A percentile compares a stretch with the other conserved stretches of the same genome.
phyloP scores from a whole-genome alignment of 352 stramenopile genomes.

The Peronosclerospora sorghi region DNA sequence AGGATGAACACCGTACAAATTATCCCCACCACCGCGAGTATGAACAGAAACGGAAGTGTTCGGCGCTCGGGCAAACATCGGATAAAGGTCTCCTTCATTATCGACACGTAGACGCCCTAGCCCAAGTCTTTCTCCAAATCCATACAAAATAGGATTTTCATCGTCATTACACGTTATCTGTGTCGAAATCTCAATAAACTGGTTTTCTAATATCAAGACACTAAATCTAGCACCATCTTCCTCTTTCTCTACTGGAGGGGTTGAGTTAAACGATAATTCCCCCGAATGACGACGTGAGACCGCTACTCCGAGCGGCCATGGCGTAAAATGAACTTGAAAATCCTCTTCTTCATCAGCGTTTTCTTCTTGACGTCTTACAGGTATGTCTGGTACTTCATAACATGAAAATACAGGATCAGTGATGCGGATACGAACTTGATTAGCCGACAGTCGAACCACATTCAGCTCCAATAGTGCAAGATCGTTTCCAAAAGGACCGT shows the following conservation, averaged over 20 bases:
- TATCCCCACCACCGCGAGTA: slow-evolving; percentile 38
- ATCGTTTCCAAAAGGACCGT: slow-evolving; percentile 74
- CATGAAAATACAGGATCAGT: slow-evolving; percentile 59
- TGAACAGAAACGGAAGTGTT: slow-evolving; percentile 16
- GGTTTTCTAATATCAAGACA: slow-evolving; percentile 72
- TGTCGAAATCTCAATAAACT: slow-evolving; percentile 82
- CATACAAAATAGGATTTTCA: slow-evolving; percentile 42
- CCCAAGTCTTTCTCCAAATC: slow-evolving; percentile 57
- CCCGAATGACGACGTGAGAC: slow-evolving; percentile 41
- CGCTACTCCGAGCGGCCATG: slow-evolving; percentile 55
- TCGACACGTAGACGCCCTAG: slow-evolving; percentile 29
- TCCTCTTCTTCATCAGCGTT: neutral
- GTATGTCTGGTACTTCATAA: slow-evolving; percentile 56
- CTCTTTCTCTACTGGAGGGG: slow-evolving; percentile 28
- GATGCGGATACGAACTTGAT: slow-evolving; percentile 62
- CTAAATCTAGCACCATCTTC: slow-evolving; percentile 34
- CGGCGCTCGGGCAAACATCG: slow-evolving; percentile 39
- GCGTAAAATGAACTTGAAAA: slow-evolving; percentile 54
- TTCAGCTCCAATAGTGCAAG: slow-evolving; percentile 43
- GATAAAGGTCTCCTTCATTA: slow-evolving; percentile 49
- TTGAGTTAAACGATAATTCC: slow-evolving; percentile 81
- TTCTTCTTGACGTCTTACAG: slow-evolving; percentile 4
- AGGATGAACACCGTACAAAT: slow-evolving; percentile 71
- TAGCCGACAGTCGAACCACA: slow-evolving; percentile 40
- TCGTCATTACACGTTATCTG: slow-evolving; percentile 22